Evolutionary conservation across 2,329 filamentous ascomycete species (phyloP).

Genomic region (Whalleya microplaca): DNA sequence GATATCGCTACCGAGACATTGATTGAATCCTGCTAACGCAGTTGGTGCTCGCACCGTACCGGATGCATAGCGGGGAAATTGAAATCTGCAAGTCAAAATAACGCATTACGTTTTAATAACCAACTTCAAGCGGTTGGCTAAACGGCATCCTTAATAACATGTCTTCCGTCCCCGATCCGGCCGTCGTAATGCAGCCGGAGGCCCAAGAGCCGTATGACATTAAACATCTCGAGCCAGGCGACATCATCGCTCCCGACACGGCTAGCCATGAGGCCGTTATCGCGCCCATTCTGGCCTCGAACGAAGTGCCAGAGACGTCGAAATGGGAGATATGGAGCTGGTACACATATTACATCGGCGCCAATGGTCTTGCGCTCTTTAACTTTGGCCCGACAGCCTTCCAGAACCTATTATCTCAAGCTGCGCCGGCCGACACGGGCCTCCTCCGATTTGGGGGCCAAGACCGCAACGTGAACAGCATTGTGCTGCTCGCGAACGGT

Average conservation of each 20-base stretch:
- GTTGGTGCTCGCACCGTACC: not conserved
- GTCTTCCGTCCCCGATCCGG: constrained; percentile 20
- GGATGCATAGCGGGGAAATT: not conserved
- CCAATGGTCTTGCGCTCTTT: constrained; percentile 66
- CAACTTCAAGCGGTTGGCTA: not conserved
- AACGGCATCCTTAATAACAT: constrained; percentile 6
- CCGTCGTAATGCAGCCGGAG: constrained; percentile 8
- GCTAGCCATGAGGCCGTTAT: constrained; percentile 7
- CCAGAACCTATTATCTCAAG: constrained; percentile 66
- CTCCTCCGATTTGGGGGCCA: constrained; percentile 59
- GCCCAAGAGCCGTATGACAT: constrained; percentile 7
- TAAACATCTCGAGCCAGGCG: constrained; percentile 4
- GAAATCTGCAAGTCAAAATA: not conserved
- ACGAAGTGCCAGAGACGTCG: constrained; percentile 43
- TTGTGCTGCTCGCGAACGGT: constrained; percentile 68
- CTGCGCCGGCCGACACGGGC: constrained; percentile 56
- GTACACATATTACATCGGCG: constrained; percentile 66
- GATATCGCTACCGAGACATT: not conserved
- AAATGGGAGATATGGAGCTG: constrained; percentile 60
- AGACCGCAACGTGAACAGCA: constrained; percentile 64
- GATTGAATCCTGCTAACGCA: not conserved
- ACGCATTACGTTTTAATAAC: not conserved
- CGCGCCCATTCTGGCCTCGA: constrained; percentile 19
- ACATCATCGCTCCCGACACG: not conserved
- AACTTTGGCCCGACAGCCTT: constrained; percentile 68